Evolutionary conservation across 2,329 filamentous ascomycete genomes (phyloP), one percentile per base, ranked within the genome.

Genomic region (Chrysosporium queenslandicum): DNA sequence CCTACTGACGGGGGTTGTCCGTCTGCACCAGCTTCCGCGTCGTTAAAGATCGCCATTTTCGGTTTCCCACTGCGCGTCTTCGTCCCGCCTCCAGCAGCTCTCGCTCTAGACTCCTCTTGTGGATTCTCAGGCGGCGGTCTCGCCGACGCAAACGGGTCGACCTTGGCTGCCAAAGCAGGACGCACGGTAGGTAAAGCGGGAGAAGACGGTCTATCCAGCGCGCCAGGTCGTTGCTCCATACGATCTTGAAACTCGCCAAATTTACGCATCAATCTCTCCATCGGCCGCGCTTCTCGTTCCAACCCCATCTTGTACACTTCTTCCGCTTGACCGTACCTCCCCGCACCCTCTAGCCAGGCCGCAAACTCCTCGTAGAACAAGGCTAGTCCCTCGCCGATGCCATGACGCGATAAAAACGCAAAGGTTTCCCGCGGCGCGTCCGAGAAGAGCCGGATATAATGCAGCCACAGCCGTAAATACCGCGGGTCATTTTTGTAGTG

Each of bases 361-460:
- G 92, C 90, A 65, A 94, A 98, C 64, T 97, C 92, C 66, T 98
- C 92, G 69, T 98, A 98, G 68, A 89, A 98, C 2, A 97, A 74
- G 1, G 92, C 92, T 2, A 98, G 77, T 0, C 77, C 75, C 63
- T 96, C 89, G 55, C 91, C 92, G 55, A 98, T 87, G 57, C 77
- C 78, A 65, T 98, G 89, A 47, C 90, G 85, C 11, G 91, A 85
- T 32, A 98, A 77, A 64, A 94, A 98, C 43, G 92, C 82, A 66
- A 90, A 98, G 0, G 86, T 88, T 69, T 98, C 92, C 49, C 91
- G 83, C 1, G 91, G 90, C n/a, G 87, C 77, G 65, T 97, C 92
- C 3, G 87, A 86, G 70, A 97, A 97, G 61, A 96, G 81, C 48
- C 85, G 79, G 63, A 97, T 94, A 68, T 97, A 98, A 63, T 90